Percentiles rank a stretch among this genome's conserved stretches.
Evolutionary conservation across 345 rosid genomes (phyloP).

Genomic region (Excoecaria cochinchinensis): DNA sequence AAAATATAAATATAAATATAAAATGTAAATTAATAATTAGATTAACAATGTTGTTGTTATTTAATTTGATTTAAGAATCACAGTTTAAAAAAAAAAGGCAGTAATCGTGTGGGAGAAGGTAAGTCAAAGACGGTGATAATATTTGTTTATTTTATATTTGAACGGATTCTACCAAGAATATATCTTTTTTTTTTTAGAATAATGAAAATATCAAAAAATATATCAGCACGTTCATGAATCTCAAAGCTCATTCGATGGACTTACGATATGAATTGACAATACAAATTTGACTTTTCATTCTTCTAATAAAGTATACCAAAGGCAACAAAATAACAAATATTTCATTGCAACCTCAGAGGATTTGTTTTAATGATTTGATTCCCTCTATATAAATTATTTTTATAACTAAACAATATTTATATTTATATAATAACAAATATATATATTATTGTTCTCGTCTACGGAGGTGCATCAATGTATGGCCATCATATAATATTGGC

Average conservation of each 20-base stretch:
- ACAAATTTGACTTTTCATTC: conserved; percentile 17
- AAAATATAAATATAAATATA: too few species aligned
- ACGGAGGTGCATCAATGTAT: not conserved
- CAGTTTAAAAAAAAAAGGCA: too few species aligned
- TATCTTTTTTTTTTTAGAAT: not conserved
- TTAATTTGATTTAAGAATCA: too few species aligned
- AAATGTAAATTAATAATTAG: too few species aligned
- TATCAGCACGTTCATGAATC: conserved; percentile 9
- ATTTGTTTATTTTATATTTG: too few species aligned
- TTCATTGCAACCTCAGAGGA: not conserved
- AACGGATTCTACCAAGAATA: not conserved
- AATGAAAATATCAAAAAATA: not conserved
- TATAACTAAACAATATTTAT: too few species aligned
- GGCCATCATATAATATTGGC: not conserved
- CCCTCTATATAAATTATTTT: not conserved
- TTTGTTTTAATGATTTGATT: conserved; percentile 4
- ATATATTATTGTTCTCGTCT: not conserved
- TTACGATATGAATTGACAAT: not conserved
- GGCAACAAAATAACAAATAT: not conserved
- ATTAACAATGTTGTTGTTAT: too few species aligned
- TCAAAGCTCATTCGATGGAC: not conserved
- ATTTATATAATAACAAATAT: too few species aligned
- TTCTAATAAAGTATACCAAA: not conserved
- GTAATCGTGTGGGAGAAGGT: too few species aligned
- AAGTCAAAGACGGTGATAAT: too few species aligned